Percentiles rank a stretch among this genome's conserved stretches.
These are phyloP conservation scores for Bruguiera gymnorhiza DNA, from an alignment of 345 rosid genomes.

Conservation along the genomic window DNA sequence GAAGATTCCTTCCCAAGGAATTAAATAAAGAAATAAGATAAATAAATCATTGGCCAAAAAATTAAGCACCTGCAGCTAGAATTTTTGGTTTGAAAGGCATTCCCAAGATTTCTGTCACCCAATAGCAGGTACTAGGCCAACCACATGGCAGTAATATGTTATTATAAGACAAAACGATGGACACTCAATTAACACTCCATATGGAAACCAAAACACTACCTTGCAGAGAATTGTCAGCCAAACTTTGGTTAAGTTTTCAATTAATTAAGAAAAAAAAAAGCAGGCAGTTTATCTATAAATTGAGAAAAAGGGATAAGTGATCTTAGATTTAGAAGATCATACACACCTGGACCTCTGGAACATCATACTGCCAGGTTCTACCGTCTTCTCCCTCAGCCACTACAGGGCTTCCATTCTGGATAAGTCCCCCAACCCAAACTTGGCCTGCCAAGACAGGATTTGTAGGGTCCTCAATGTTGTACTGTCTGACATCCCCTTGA, in stretches of 20 bases:
- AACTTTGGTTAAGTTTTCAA: neutral
- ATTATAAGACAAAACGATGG: too few species aligned
- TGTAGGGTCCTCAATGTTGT: constrained; percentile 70
- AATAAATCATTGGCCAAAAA: neutral
- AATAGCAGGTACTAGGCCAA: too few species aligned
- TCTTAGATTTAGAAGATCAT: neutral
- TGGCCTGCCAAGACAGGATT: constrained; percentile 73
- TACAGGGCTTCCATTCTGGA: constrained; percentile 67
- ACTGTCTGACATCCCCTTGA: constrained; percentile 90
- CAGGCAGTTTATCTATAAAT: too few species aligned
- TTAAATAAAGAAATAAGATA: too few species aligned
- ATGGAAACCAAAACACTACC: neutral
- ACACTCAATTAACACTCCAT: neutral
- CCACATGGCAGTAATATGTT: too few species aligned
- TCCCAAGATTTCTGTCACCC: too few species aligned
- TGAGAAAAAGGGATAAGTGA: too few species aligned
- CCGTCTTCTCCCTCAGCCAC: constrained; percentile 65
- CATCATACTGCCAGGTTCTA: constrained; percentile 57
- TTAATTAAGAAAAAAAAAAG: too few species aligned
- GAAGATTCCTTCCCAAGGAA: too few species aligned
- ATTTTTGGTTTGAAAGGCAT: too few species aligned
- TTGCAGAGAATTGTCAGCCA: neutral
- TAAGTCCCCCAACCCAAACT: constrained; percentile 79
- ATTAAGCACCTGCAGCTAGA: too few species aligned
- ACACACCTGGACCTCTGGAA: constrained; percentile 72